Percentiles rank a stretch among this genome's conserved stretches.
These are phyloP conservation scores for Cutaneotrichosporon dermatis DNA, from an alignment of 1,284 basidiomycete genomes.

Conservation along the genomic window DNA sequence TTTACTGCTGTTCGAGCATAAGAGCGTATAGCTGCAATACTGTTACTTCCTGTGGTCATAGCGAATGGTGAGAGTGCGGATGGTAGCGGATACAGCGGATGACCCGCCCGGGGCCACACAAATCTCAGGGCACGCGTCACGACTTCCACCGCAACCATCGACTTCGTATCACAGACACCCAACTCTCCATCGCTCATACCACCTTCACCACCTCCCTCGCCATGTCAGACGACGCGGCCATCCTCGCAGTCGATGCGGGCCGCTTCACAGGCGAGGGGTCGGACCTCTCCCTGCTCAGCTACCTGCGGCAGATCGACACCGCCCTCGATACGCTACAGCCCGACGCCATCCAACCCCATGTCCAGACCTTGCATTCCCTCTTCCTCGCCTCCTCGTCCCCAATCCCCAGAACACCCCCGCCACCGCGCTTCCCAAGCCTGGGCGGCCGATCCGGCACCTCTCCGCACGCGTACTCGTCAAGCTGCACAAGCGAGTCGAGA, in stretches of 20 bases:
- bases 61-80: no score
- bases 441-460: conserved; percentile 75
- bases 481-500: conserved; percentile 78
- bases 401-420: conserved; percentile 9
- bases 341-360: conserved; percentile 22
- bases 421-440: conserved; percentile 63
- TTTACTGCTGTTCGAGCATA: no score
- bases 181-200: not conserved
- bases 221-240: conserved; percentile 18
- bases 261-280: conserved; percentile 44
- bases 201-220: conserved; percentile 4
- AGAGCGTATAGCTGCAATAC: no score
- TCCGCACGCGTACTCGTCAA: conserved; percentile 70
- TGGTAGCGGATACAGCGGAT: no score
- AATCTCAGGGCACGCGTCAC: no score
- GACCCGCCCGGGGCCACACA: no score
- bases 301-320: conserved; percentile 42
- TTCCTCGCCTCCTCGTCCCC: conserved; percentile 39
- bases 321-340: conserved; percentile 35
- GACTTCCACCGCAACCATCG: no score
- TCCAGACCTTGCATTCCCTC: conserved; percentile 38
- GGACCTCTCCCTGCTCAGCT: conserved; percentile 41
- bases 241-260: conserved; percentile 20
- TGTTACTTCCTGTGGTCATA: no score
- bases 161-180: no score